Evolutionary conservation across 371 early-diverging fungal species (phyloP), one percentile per base, ranked within the genome.

Genomic region (Apophysomyces trapeziformis): DNA sequence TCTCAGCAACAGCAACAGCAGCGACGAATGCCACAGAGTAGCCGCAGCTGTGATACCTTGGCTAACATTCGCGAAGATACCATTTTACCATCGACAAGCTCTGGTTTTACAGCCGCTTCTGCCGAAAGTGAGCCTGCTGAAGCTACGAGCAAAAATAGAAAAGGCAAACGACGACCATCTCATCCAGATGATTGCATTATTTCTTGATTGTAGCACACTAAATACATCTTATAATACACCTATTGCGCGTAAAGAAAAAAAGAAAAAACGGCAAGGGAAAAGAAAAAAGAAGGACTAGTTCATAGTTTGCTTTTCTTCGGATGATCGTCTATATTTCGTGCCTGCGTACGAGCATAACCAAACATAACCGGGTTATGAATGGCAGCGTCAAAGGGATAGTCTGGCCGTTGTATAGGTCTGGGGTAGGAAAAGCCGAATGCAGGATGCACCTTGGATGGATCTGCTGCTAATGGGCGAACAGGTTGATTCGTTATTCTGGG

Each of bases 281-380:
- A 60, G n/a, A 61, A 56, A 16, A 36, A 58, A 41, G n/a, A 9
- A 26, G 8, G 57, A 58, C 57, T 8, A 59, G 63, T 43, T 32
- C 18, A 60, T 6, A 66, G 13, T 54, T 65, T 65, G 43, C 58
- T 43, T 12, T 41, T 56, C 46, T 38, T 37, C 26, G 41, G 57
- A 16, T 38, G n/a, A 11, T 50, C 37, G 35, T 58, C 66, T 67
- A 54, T 46, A n/a, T 50, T 61, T 57, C 14, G 64, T 66, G 37
- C 58, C 21, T 46, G 60, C 38, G 32, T 60, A 58, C n/a, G 56
- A 38, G 50, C 18, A 43, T 62, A 79, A n/a, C 79, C 79, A 64
- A 66, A 76, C 38, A 74, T 76, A 38, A 79, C 69, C 6, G 79
- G 79, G 39, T 68, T 79, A 7, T 60, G 68, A 11, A 64, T 63